phyloP scores from a whole-genome alignment of 2,329 filamentous ascomycete species.

The Aureobasidium leucospermi region DNA sequence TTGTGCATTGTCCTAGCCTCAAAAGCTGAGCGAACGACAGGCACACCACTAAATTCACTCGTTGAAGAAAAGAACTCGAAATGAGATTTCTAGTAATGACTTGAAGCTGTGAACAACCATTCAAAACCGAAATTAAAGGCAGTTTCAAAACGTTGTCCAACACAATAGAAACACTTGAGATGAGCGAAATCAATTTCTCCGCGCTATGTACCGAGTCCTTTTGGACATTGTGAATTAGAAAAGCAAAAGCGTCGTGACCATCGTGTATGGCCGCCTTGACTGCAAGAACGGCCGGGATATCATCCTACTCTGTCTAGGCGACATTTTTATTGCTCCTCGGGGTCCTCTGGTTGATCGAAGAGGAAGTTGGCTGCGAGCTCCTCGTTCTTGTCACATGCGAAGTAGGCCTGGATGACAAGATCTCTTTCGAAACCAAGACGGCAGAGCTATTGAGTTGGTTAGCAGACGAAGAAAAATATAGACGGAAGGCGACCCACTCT shows the following conservation, averaged over 20 bases:
- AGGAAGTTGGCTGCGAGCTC: constrained; percentile 96
- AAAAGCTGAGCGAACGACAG: no score
- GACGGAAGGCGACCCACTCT: constrained; percentile 52
- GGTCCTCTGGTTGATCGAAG: constrained; percentile 90
- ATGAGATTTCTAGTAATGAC: no score
- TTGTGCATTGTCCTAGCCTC: no score
- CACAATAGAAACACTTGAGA: not conserved
- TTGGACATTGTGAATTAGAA: constrained; percentile 2
- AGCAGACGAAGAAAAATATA: constrained; percentile 9
- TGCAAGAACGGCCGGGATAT: not conserved
- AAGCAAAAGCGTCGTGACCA: constrained; percentile 2
- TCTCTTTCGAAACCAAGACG: constrained; percentile 89
- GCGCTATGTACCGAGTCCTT: constrained; percentile 9
- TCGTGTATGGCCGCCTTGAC: not conserved
- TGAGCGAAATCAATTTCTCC: constrained; percentile 2
- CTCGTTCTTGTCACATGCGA: constrained; percentile 99
- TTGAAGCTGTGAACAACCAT: no score
- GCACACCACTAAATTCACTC: no score
- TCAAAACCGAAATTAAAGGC: no score
- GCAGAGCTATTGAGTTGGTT: constrained; percentile 57
- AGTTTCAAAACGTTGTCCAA: no score
- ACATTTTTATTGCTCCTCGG: constrained; percentile 22
- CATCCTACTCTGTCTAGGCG: not conserved
- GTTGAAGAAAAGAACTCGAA: no score
- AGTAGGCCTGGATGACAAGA: constrained; percentile 94